These are phyloP conservation scores for Candolleomyces aberdarensis DNA, from an alignment of 768 basidiomycete genomes.

Conservation along the genomic window DNA sequence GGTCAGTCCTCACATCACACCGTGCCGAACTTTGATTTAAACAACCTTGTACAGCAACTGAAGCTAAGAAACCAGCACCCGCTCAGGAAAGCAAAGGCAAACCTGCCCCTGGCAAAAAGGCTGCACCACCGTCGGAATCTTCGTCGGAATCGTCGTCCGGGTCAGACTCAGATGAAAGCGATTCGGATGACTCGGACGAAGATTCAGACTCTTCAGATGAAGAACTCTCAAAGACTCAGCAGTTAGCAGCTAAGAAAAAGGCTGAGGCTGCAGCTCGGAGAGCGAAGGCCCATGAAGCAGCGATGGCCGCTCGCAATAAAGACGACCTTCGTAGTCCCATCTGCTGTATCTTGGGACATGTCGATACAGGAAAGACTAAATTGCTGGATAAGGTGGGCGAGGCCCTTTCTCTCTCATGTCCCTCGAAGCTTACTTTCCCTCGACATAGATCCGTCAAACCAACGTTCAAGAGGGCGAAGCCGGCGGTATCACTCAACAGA, in stretches of 20 bases:
- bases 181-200: constrained; percentile 43
- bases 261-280: constrained; percentile 81
- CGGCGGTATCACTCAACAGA: constrained; percentile 99
- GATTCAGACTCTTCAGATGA: constrained; percentile 50
- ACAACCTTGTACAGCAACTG: constrained; percentile 10
- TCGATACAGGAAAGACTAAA: constrained; percentile 99
- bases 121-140: constrained; percentile 21
- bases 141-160: constrained; percentile 33
- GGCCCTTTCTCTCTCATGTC: neutral
- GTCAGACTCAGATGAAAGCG: constrained; percentile 38
- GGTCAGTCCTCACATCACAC: constrained; percentile 3
- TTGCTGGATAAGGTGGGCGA: constrained; percentile 84
- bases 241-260: constrained; percentile 67
- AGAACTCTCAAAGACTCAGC: constrained; percentile 66
- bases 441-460: constrained; percentile 90
- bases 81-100: constrained; percentile 22
- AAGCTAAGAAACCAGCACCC: constrained; percentile 21
- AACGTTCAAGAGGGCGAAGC: constrained; percentile 99
- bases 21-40: neutral
- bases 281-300: constrained; percentile 77
- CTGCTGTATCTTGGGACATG: constrained; percentile 98
- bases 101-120: constrained; percentile 26
- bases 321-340: constrained; percentile 94
- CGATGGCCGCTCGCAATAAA: constrained; percentile 81
- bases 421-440: neutral